These are phyloP conservation scores for Candida broadrunensis DNA, from an alignment of 805 yeast genomes.

Conservation along the genomic window DNA sequence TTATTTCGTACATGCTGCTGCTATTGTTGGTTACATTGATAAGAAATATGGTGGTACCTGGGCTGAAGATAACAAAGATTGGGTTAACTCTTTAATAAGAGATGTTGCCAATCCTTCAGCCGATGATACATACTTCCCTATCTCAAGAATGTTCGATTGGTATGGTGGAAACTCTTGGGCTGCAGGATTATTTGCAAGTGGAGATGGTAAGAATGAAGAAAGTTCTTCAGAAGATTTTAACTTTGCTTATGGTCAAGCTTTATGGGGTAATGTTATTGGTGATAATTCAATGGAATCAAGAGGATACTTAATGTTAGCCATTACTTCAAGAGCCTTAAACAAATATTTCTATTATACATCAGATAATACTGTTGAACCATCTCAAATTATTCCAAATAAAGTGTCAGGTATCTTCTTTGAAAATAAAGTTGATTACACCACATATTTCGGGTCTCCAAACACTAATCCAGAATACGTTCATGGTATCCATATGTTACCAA, in stretches of 20 bases:
- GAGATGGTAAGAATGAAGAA: constrained; percentile 77
- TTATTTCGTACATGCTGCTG: constrained; percentile 79
- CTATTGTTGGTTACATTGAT: constrained; percentile 70
- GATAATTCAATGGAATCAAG: constrained; percentile 55
- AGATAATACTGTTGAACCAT: constrained; percentile 55
- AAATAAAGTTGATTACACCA: constrained; percentile 68
- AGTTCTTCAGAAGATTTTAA: constrained; percentile 74
- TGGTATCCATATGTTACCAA: constrained; percentile 76
- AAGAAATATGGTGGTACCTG: constrained; percentile 49
- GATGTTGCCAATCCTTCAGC: constrained; percentile 65
- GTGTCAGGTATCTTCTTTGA: constrained; percentile 74
- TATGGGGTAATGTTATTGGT: constrained; percentile 63
- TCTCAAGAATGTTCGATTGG: constrained; percentile 72
- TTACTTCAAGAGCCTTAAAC: constrained; percentile 53
- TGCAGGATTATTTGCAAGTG: constrained; percentile 62
- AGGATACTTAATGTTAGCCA: constrained; percentile 59
- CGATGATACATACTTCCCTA: constrained; percentile 63
- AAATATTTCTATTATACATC: constrained; percentile 51
- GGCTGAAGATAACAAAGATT: constrained; percentile 46
- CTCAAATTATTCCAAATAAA: constrained; percentile 52
- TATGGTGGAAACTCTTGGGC: constrained; percentile 79
- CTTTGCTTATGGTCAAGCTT: constrained; percentile 63
- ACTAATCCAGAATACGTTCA: constrained; percentile 57
- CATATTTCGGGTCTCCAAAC: constrained; percentile 58
- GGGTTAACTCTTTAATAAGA: constrained; percentile 61